Conservation (phyloP, 176 grass and related monocot species). For the Secale cereale region DNA sequence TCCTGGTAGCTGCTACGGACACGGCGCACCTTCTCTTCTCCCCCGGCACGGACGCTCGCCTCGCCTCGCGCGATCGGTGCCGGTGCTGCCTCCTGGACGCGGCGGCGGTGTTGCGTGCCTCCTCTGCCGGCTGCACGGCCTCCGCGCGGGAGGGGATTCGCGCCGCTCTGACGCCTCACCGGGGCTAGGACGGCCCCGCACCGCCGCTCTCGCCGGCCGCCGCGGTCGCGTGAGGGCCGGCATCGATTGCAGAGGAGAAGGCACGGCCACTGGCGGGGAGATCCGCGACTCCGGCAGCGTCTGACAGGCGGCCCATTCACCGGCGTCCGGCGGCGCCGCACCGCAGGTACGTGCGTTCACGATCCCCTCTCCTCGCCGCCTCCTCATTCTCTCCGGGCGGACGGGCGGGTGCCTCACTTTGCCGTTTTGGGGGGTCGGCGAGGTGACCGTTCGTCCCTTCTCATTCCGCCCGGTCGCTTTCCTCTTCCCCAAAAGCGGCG, state of each 20-base stretch:
- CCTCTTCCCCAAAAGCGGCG: conserved; percentile 40
- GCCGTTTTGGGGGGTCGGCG: conserved; percentile 13
- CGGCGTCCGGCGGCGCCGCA: not conserved
- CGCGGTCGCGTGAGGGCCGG: not conserved
- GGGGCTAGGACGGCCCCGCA: too few species aligned
- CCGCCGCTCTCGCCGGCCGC: not conserved
- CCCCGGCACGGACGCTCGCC: too few species aligned
- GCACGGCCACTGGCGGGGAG: not conserved
- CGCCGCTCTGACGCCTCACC: too few species aligned
- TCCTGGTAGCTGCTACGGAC: not conserved
- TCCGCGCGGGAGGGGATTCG: too few species aligned
- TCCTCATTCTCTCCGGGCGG: not conserved
- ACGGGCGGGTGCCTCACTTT: not conserved
- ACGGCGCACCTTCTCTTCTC: not conserved
- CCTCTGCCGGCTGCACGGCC: not conserved
- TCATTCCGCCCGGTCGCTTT: conserved; percentile 23
- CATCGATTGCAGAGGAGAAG: not conserved
- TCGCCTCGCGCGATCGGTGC: not conserved
- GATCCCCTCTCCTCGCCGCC: not conserved
- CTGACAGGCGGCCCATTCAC: not conserved
- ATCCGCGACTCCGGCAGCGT: not conserved
- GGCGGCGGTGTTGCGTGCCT: not conserved
- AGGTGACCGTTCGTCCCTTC: not conserved
- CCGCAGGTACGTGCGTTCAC: not conserved
- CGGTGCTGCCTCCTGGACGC: not conserved